Percentiles rank a stretch among this genome's conserved stretches.
These are phyloP conservation scores for Fusarium napiforme DNA, from an alignment of 2,329 filamentous ascomycete species.

Conservation along the genomic window DNA sequence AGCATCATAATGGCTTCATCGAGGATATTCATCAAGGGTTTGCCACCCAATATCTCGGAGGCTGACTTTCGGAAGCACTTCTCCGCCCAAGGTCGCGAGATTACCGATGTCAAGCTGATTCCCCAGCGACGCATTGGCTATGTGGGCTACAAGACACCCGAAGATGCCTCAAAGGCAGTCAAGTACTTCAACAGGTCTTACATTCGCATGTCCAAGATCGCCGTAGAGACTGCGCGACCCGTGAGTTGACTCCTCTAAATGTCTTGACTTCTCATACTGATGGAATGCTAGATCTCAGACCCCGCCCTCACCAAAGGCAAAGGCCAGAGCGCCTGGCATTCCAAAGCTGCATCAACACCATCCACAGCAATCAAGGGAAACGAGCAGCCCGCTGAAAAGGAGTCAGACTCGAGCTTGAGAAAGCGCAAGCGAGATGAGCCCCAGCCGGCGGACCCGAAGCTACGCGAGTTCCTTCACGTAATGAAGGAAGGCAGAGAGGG, in stretches of 20 bases:
- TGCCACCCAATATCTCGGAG: constrained; percentile 87
- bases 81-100: constrained; percentile 72
- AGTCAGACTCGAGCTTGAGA: constrained; percentile 61
- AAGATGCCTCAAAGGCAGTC: constrained; percentile 84
- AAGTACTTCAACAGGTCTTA: constrained; percentile 97
- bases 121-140: constrained; percentile 92
- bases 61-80: constrained; percentile 92
- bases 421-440: constrained; percentile 75
- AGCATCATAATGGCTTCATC: constrained; percentile 66
- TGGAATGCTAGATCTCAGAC: constrained; percentile 60
- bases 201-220: constrained; percentile 94
- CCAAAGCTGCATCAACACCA: constrained; percentile 36
- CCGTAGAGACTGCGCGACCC: constrained; percentile 86
- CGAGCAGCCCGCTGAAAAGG: constrained; percentile 43
- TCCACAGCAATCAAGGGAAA: constrained; percentile 26
- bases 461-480: constrained; percentile 86
- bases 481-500: constrained; percentile 70
- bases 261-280: constrained; percentile 45
- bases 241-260: constrained; percentile 58
- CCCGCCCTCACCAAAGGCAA: constrained; percentile 50
- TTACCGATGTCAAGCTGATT: constrained; percentile 94
- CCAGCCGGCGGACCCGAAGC: constrained; percentile 76
- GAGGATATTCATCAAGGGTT: constrained; percentile 80
- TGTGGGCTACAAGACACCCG: constrained; percentile 87
- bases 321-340: constrained; percentile 43